phyloP scores from a whole-genome alignment of 768 basidiomycete genomes.

The Plicaturopsis crispa region DNA sequence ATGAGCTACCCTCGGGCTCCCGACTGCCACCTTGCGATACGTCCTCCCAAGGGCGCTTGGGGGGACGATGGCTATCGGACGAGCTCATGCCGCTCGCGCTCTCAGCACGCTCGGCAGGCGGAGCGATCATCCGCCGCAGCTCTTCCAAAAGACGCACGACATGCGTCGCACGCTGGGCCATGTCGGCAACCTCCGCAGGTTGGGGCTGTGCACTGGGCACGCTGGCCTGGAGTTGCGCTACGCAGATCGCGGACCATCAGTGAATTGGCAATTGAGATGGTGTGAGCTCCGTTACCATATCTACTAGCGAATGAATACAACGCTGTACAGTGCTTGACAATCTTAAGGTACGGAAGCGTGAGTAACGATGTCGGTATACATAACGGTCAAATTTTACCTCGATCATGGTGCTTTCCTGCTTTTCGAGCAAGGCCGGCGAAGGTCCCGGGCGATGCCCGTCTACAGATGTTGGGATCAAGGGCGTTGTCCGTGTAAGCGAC shows the following conservation, averaged over 20 bases:
- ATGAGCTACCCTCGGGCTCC: conserved; percentile 16
- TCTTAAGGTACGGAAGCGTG: too few relatives aligned
- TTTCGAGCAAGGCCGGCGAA: conserved; percentile 26
- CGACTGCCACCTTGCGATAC: conserved; percentile 44
- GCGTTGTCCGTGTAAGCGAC: conserved; percentile 28
- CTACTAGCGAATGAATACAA: conserved; percentile 59
- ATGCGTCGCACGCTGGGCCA: conserved; percentile 56
- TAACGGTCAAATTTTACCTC: conserved; percentile 32
- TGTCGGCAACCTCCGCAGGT: conserved; percentile 54
- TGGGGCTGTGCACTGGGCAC: conserved; percentile 44
- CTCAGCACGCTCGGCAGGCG: conserved; percentile 28
- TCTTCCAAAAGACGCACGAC: conserved; percentile 67
- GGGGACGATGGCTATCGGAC: conserved; percentile 50
- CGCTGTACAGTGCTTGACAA: conserved; percentile 51
- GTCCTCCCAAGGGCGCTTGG: conserved; percentile 80
- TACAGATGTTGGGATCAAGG: conserved; percentile 31
- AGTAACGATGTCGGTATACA: too few relatives aligned
- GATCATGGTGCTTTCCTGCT: conserved; percentile 31
- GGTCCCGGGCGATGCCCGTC: conserved; percentile 30
- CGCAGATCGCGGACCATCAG: too few relatives aligned
- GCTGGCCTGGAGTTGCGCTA: conserved; percentile 37
- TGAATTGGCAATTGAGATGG: too few relatives aligned
- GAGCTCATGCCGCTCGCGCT: conserved; percentile 18
- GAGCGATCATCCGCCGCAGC: conserved; percentile 35
- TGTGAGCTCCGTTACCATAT: too few relatives aligned